Base-by-base conservation (phyloP, 768 basidiomycete species). In the Boletus sensibilis region DNA sequence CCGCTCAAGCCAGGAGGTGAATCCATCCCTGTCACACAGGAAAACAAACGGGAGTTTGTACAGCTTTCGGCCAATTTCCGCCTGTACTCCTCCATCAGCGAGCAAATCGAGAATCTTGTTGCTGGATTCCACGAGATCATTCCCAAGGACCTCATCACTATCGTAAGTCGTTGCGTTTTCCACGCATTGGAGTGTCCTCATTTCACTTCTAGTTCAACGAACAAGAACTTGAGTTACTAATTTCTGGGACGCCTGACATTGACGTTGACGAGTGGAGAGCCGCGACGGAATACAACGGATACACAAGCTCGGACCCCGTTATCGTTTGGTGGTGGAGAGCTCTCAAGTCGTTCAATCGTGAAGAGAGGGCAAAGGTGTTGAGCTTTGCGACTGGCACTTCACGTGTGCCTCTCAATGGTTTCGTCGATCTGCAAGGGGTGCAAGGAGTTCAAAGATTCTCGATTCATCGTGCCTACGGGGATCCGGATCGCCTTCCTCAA, bases 291-390 rank as follows among this genome's bases (percentile, higher is more conserved):
- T 93, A 94, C 74, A 92, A 88, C 59, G 90, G 92, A 45, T 94
- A 92, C 70, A 83, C 81, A 7, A 82, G 88, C 65, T 90, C 89
- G 3, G 95, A 99, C 70, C 92, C 96, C 7, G 94, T 96, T 66
- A 94, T 98, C 57, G 87, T 92, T 29, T 99, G 95, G 95, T 98
- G 94, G 90, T 99, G 97, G 97, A 84, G 97, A 61, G 96, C 96
- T 2, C 82, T 99, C 41, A 94, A 98, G 73, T 96, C 94, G 10
- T 98, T 98, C 77, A 93, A 90, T 62, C 90, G 96, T 34, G 95
- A 98, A 64, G 97, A 99, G 74, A 81, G 94, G 53, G 94, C 97
- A 33, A 94, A 97, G 72, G 92, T 99, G 43, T 79, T 99, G 54
- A 96, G 95, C 78, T 99, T 99, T 74, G 95, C 94, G 14, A 96